Base-by-base conservation (phyloP, 768 basidiomycete genomes). In the Nidularia sp. region DNA sequence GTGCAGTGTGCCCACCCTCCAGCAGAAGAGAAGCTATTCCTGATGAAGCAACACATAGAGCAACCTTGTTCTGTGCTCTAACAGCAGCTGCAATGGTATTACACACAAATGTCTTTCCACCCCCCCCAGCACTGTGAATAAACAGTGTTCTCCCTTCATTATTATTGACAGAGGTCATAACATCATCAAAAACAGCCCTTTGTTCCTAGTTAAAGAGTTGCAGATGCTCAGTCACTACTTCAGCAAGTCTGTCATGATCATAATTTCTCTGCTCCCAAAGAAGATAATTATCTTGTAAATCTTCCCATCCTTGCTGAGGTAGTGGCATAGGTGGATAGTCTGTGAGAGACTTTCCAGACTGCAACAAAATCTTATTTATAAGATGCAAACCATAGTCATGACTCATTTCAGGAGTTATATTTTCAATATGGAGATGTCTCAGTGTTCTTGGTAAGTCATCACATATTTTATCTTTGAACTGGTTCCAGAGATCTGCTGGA, bases 1-100 rank as follows among this genome's bases (percentile, higher is more conserved):
- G 76, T 2, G 76, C 66, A 32, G 79, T 82, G 0, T 66, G 57
- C 4, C 78, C 78, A 41, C 74, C 57, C 2, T 72, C 59, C 1
- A 81, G 61, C 12, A 79, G 63, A 5, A 79, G 60, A 2, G 76
- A 63, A 8, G 80, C 71, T 58, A 81, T 75, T 0, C 76, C 76
- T 32, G 77, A 76, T 0, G 75, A 79, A 10, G 77, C 74, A 4
- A 77, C 74, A 71, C 73, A 78, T 0, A 81, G 58, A 0, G 71
- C 70, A 66, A 79, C 66, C 36, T 57, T 44, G 0, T 61, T 60
- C 22, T 60, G 35, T 6, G 57, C 51, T 36, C 63, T 56, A 1
- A 77, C 45, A 6, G 45, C 15, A 48, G 60, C 33, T 46, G 59
- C 65, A 39, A 70, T 34, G 0, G 72, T 68, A 32, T 71, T 72